Conservation (phyloP, 768 basidiomycete species). For the Mycena maculata region DNA sequence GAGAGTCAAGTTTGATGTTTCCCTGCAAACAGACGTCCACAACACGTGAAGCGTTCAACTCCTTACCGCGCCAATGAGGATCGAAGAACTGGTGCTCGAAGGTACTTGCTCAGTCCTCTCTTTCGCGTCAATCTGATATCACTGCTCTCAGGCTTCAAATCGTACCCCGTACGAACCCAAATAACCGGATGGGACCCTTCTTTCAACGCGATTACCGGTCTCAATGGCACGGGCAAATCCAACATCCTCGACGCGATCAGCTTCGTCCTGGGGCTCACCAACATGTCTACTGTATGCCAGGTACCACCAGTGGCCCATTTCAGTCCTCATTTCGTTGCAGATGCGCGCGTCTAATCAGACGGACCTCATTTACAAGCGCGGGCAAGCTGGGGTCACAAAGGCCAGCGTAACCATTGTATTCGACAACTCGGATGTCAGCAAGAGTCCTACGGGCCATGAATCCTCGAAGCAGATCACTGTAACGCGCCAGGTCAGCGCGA, state of each 20-base stretch:
- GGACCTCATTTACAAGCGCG: constrained; percentile 99
- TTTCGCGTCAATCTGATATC: neutral
- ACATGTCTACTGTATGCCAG: constrained; percentile 84
- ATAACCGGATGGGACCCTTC: constrained; percentile 98
- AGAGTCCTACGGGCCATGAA: constrained; percentile 86
- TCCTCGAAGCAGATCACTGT: constrained; percentile 92
- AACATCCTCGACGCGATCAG: constrained; percentile 99
- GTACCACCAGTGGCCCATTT: neutral
- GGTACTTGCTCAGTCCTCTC: too few relatives aligned
- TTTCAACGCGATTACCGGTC: constrained; percentile 98
- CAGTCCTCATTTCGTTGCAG: constrained; percentile 51
- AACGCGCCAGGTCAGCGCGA: constrained; percentile 84
- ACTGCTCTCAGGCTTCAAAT: constrained; percentile 85
- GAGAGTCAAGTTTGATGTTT: constrained; percentile 39
- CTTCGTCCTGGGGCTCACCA: constrained; percentile 97
- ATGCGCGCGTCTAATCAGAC: constrained; percentile 96
- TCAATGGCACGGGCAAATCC: constrained; percentile 97
- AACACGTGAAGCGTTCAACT: too few relatives aligned
- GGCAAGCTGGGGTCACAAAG: constrained; percentile 96
- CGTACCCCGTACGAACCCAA: constrained; percentile 94
- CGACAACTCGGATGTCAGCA: constrained; percentile 92
- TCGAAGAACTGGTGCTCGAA: constrained; percentile 95
- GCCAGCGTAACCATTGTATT: constrained; percentile 99
- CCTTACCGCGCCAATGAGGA: too few relatives aligned
- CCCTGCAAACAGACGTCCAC: neutral